Evolutionary conservation across 768 basidiomycete species (phyloP), one percentile per base, ranked within the genome.

Genomic region (Pilatotrama ljubarskyi): DNA sequence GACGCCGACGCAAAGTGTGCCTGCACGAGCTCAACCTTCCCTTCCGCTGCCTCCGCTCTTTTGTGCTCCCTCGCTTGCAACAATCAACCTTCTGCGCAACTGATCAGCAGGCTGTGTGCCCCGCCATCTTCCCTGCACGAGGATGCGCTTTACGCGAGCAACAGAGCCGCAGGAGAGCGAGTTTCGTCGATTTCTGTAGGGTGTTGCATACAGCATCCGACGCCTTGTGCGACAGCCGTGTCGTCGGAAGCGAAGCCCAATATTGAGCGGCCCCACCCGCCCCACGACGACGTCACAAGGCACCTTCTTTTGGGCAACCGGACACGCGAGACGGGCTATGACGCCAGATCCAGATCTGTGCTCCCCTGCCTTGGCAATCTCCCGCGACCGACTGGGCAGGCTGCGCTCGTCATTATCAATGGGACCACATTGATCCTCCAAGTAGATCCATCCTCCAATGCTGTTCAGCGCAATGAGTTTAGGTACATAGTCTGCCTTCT

Each of bases 1-100:
- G 43, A 49, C 26, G 29, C 59, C 53, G 59, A 48, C 46, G 36
- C 40, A 44, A 43, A 42, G 51, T 40, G 59, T 61, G 59, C 59
- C 59, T 61, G 59, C 60, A 61, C 60, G 24, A 26, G 49, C 53
- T 9, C 15, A 26, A 51, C 18, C 41, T 47, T 24, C 17, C 51
- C 37, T 35, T 52, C 15, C 46, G n/a, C n/a, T n/a, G n/a, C 26
- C 37, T 3, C 44, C 22, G 43, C 26, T 20, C n/a, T 8, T 51
- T 49, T 55, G 37, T 51, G 41, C 20, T 35, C 26, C 25, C 46
- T 36, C 59, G 59, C 52, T 49, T 60, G 52, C 59, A 22, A 4
- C 1, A 35, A 13, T 20, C 13, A 46, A 44, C 38, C 43, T 46
- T 32, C 11, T 18, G 20, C 15, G 20, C 35, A n/a, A 44, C 38